Conservation (phyloP, 2,329 filamentous ascomycete species). For the Diplodia scrobiculata region DNA sequence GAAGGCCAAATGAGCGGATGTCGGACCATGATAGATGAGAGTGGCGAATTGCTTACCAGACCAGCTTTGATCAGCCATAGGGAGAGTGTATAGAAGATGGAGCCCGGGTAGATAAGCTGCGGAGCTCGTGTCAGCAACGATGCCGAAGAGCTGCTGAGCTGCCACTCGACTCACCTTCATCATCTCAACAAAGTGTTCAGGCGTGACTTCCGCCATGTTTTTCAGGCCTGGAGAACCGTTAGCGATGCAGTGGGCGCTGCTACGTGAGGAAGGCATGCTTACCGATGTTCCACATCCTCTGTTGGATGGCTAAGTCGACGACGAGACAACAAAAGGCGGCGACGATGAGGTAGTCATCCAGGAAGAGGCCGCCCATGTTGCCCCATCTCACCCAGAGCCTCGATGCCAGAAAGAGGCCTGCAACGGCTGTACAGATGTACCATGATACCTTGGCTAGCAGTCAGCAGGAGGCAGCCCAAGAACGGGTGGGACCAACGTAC, state of each 20-base stretch:
- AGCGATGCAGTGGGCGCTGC: not conserved
- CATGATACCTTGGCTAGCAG: slow-evolving; percentile 36
- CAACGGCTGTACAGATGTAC: slow-evolving; percentile 42
- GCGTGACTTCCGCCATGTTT: slow-evolving; percentile 33
- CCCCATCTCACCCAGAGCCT: slow-evolving; percentile 39
- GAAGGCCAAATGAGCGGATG: not conserved
- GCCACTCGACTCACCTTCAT: slow-evolving; percentile 31
- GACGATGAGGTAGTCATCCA: slow-evolving; percentile 41
- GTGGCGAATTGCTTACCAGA: slow-evolving; percentile 35
- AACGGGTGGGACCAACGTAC: slow-evolving; percentile 35
- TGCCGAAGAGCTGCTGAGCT: not conserved
- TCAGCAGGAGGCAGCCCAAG: not conserved
- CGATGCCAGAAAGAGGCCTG: slow-evolving; percentile 37
- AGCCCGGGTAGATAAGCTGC: slow-evolving; percentile 48
- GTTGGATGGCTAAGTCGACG: slow-evolving; percentile 41
- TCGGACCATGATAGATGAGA: not conserved
- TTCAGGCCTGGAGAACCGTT: slow-evolving; percentile 23
- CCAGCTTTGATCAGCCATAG: slow-evolving; percentile 49
- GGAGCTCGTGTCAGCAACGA: slow-evolving; percentile 17
- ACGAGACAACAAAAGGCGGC: slow-evolving; percentile 40
- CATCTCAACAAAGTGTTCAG: slow-evolving; percentile 35
- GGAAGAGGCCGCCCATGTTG: slow-evolving; percentile 36
- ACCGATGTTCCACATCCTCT: slow-evolving; percentile 43
- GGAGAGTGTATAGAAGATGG: slow-evolving; percentile 47
- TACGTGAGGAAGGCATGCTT: slow-evolving; percentile 5